phyloP scores from a whole-genome alignment of 495 filamentous ascomycete genomes.

The Trichoderma virens region DNA sequence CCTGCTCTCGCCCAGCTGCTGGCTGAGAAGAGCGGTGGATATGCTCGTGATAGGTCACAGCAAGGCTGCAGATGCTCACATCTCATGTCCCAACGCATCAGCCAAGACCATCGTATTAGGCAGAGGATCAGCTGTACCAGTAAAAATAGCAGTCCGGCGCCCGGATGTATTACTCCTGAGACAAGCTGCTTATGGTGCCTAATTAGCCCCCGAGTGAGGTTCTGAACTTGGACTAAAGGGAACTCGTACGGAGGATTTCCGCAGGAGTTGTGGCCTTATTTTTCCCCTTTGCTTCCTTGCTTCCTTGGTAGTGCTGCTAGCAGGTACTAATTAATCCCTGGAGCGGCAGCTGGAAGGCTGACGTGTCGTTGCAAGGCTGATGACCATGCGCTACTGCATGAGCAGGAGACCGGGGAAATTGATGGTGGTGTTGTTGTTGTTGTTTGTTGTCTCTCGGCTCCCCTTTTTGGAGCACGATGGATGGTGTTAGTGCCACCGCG shows the following conservation, averaged over 20 bases:
- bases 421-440: not conserved
- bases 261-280: too few relatives aligned
- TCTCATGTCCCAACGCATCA: not conserved
- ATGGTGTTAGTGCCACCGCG: not conserved
- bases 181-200: not conserved
- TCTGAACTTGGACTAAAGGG: too few relatives aligned
- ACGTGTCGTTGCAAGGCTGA: conserved; percentile 4
- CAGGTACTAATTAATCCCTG: too few relatives aligned
- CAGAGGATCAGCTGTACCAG: not conserved
- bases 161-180: not conserved
- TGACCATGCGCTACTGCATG: not conserved
- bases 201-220: not conserved
- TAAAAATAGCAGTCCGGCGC: not conserved
- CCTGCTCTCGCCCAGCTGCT: not conserved
- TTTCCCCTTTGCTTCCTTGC: too few relatives aligned
- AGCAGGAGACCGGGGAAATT: not conserved
- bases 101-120: not conserved
- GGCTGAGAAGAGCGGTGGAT: conserved; percentile 3
- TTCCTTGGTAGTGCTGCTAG: too few relatives aligned
- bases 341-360: not conserved
- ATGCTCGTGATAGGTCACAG: not conserved
- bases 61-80: not conserved
- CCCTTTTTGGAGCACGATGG: too few relatives aligned
- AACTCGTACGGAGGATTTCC: not conserved
- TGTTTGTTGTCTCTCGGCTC: too few relatives aligned